Evolutionary conservation across 441 rosid genomes (phyloP), one percentile per base, ranked within the genome.

Genomic region (Capsella rubella): DNA sequence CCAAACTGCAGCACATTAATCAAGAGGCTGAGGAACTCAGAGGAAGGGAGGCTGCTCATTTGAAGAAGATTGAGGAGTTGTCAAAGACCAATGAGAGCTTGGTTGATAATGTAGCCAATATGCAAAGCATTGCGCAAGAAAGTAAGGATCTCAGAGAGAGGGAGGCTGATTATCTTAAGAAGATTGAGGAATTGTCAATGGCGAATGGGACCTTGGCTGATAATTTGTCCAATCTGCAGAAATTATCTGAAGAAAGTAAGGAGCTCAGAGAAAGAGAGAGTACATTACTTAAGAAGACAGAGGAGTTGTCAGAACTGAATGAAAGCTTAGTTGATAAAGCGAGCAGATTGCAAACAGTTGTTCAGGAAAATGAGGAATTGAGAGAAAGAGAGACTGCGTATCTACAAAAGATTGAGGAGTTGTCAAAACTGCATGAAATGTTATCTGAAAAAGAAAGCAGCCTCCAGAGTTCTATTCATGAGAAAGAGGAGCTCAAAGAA

Each of bases 161-260:
- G 78, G 93, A 91, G 73, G 82, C 76, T 51, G 69, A 67, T 60
- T 80, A 91, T 32, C 79, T 81, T 34, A 80, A 81, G 78, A 87
- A 87, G 82, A 78, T 90, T 4, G 95, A 89, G 57, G 96, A 90
- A 61, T 80, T 91, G 68, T 83, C 97, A 28, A 81, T 15, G 13
- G 64, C 39, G n/a, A 64, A 73, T 56, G 50, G 9, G 45, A 67
- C 21, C 47, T 74, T 74, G 53, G 59, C 85, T 79, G 93, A 85
- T 82, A 93, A 86, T 73, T 87, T 89, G 82, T 86, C 82, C 37
- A 88, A 83, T 80, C 64, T 93, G 77, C 94, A 91, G 86, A 72
- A 63, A 72, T 56, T 85, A 9, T 39, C 83, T 79, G 87, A 82
- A 67, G 93, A 87, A 78, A 86, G 79, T 35, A 87, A 85, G 81